Evolutionary conservation across 2,329 filamentous ascomycete species (phyloP).

Genomic region (Taxawa tesnikishii): DNA sequence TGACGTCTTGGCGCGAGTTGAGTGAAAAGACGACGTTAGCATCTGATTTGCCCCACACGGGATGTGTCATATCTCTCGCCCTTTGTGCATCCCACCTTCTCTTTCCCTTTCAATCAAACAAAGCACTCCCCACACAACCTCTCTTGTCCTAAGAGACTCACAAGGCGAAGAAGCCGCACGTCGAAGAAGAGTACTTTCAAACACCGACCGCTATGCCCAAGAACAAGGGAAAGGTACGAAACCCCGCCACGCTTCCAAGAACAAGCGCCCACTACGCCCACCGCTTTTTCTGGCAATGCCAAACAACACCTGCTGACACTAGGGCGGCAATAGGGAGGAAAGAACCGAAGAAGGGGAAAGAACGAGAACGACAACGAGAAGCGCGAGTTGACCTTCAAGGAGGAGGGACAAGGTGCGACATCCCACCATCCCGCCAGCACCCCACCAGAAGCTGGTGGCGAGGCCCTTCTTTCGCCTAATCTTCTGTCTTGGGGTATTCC

Average conservation of each 20-base stretch:
- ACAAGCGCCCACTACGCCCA: no score
- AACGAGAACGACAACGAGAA: conserved; percentile 86
- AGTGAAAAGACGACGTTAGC: no score
- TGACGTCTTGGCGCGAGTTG: no score
- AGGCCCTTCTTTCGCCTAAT: no score
- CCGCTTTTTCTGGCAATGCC: conserved; percentile 10
- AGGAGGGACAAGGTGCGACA: conserved; percentile 71
- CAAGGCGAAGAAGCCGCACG: conserved; percentile 14
- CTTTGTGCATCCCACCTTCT: no score
- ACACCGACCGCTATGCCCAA: conserved; percentile 64
- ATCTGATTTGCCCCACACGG: no score
- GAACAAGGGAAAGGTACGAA: conserved; percentile 97
- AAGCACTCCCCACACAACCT: no score
- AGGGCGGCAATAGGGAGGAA: conserved; percentile 61
- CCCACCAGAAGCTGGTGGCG: neutral
- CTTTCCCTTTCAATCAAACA: neutral
- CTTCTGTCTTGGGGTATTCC: no score
- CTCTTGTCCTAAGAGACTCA: no score
- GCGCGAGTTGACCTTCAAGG: conserved; percentile 97
- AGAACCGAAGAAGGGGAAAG: conserved; percentile 95
- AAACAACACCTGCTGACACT: conserved; percentile 15
- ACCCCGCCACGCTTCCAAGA: neutral
- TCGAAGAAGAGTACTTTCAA: conserved; percentile 2
- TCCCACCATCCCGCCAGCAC: conserved; percentile 1
- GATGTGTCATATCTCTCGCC: no score